Base-by-base conservation (phyloP, 306 rosid species). In the Sesbania bispinosa region DNA sequence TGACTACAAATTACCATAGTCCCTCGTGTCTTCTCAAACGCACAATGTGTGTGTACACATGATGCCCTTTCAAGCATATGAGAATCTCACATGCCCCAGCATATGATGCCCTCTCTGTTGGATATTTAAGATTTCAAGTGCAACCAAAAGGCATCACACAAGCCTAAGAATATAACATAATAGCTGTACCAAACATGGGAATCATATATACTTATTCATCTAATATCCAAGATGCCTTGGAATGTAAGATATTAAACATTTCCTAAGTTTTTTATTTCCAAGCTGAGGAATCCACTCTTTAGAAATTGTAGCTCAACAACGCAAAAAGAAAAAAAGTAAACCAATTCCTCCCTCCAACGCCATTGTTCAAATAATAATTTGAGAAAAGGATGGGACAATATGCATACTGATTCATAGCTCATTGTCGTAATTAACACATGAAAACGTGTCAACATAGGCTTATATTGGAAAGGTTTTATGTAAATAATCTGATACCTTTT, bases 401-500 rank as follows among this genome's bases (percentile, higher is more conserved):
- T 23, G 33, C 42, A 64, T 10, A 32, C 36, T 2, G 27, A 39
- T 67, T 57, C 74, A 39, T 39, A 55, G 64, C 35, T 35, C 64
- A 36, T 23, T 52, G 32, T 53, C 2, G 6, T 15, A 23, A 53
- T 14, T 43, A 13, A 59, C 43, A 61, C 23, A 71, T 20, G 54
- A 67, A 76, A 67, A 16, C 2, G 2, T 41, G 42, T 14, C 55
- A 16, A 30, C 35, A 42, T 32, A 18, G 35, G 55, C 60, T 62
- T 50, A 38, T 15, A 48, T 6, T 38, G 41, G 55, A 54, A 75
- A 69, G 11, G 3, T 69, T 35, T 23, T 33, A 47, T 46, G 60
- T 20, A 61, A 46, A 78, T 36, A 1, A 57, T 39, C 51, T 27
- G 51, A 65, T 84, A 90, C 97, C 97, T 83, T 85, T 20, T 87